phyloP scores from a whole-genome alignment of 257 asterid genomes.

The Ajuga chamaepitys region DNA sequence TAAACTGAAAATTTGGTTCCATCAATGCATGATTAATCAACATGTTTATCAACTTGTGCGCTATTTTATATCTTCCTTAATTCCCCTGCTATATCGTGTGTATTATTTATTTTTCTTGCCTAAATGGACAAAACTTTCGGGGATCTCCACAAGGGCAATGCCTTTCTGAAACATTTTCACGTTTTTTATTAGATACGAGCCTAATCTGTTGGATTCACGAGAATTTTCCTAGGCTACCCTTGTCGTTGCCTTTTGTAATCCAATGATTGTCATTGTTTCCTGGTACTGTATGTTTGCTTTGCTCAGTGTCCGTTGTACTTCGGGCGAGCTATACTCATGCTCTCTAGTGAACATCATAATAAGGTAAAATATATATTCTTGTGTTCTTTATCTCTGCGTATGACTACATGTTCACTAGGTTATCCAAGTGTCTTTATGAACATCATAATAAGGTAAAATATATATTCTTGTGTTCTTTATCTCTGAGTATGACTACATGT shows the following conservation, averaged over 20 bases:
- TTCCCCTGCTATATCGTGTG: neutral
- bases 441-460: too few species aligned
- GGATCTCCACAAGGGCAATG: neutral
- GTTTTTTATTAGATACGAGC: neutral
- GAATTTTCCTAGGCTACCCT: neutral
- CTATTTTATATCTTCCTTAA: too few species aligned
- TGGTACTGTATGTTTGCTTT: neutral
- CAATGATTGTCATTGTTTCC: neutral
- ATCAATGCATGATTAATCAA: neutral
- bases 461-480: too few species aligned
- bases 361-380: conserved; percentile 11
- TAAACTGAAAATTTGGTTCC: neutral
- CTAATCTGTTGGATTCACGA: neutral
- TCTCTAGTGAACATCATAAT: neutral
- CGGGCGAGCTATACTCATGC: neutral
- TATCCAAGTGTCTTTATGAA: neutral
- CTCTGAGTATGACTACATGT: neutral
- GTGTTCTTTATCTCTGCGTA: neutral
- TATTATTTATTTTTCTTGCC: neutral
- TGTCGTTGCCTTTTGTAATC: conserved; percentile 11
- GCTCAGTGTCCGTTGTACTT: neutral
- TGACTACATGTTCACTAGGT: neutral
- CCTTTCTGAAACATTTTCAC: neutral
- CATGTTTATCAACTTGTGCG: too few species aligned
- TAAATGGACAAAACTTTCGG: neutral